Evolutionary conservation across 805 yeast genomes (phyloP), one percentile per base, ranked within the genome.

Genomic region (Isabelozyma pseudorhagii): DNA sequence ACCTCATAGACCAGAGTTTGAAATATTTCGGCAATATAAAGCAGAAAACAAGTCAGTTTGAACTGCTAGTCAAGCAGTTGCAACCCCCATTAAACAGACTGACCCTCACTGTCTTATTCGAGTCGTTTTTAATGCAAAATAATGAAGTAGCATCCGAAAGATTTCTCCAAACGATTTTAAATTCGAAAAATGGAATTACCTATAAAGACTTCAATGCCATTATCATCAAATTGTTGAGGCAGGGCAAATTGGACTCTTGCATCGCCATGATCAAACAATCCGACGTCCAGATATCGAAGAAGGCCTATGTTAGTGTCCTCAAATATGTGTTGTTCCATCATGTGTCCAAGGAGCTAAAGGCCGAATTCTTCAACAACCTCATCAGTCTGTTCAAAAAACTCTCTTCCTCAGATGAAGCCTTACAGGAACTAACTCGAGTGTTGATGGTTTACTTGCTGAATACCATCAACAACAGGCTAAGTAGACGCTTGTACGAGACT

Each of bases 21-120:
- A 51, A 51, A 29, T 50, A 53, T 27, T 61, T 54, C 42, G 68
- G 68, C n/a, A 50, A 49, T 17, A 42, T 50, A 6, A 44, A 39
- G 7, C 49, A 36, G 10, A 31, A 47, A 14, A n/a, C 17, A 2
- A 36, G 42, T 2, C 42, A 55, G 43, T 61, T 63, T 46, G 59
- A 61, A n/a, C 31, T 21, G 11, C 54, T 67, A 21, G 51, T 66
- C 6, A 54, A 57, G 29, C 45, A 50, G 31, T 52, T 70, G 14
- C 50, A 45, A n/a, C 60, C 69, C 5, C 75, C 74, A 7, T 51
- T 72, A n/a, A 53, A 57, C 28, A 53, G 75, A 21, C 63, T 62
- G 56, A 62, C 73, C 2, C 52, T 72, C 6, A 62, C 73, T 4
- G 64, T 63, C 52, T 55, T 74, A 29, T 66, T 72, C 44, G 53